A percentile compares a stretch with the other conserved stretches of the same genome.
Evolutionary conservation across 2,329 filamentous ascomycete genomes (phyloP).

Genomic region (Beauveria brongniartii): DNA sequence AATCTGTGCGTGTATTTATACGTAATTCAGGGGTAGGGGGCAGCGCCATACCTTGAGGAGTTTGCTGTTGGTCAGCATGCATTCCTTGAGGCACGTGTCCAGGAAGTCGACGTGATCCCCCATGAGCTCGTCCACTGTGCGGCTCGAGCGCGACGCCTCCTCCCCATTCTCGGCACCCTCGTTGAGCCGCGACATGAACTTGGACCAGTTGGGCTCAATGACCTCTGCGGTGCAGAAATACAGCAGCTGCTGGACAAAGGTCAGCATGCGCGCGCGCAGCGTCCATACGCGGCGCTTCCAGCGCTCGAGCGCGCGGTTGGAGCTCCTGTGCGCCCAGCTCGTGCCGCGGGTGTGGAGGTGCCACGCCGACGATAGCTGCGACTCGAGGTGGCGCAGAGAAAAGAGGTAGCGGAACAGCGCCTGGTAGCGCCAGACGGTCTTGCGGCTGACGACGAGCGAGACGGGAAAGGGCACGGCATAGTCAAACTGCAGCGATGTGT

Average conservation of each 20-base stretch:
- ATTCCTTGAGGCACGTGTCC: constrained; percentile 96
- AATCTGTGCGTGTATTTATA: background rate
- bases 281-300: constrained; percentile 95
- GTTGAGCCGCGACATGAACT: constrained; percentile 76
- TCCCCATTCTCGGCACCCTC: constrained; percentile 30
- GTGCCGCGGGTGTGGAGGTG: constrained; percentile 75
- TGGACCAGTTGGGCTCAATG: constrained; percentile 95
- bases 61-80: constrained; percentile 97
- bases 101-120: constrained; percentile 98
- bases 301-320: constrained; percentile 65
- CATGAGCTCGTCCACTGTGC: constrained; percentile 96
- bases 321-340: constrained; percentile 76
- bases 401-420: constrained; percentile 90
- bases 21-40: background rate
- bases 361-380: constrained; percentile 80
- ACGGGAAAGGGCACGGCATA: constrained; percentile 92
- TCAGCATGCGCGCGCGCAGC: constrained; percentile 84
- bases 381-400: constrained; percentile 82
- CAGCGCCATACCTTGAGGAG: constrained; percentile 63
- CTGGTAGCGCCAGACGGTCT: constrained; percentile 95
- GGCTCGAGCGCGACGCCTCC: constrained; percentile 28
- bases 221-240: constrained; percentile 98
- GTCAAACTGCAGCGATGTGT: constrained; percentile 88
- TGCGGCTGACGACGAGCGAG: constrained; percentile 88
- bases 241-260: constrained; percentile 91